Conservation (phyloP, 768 basidiomycete genomes). For the Suillus weaverae region DNA sequence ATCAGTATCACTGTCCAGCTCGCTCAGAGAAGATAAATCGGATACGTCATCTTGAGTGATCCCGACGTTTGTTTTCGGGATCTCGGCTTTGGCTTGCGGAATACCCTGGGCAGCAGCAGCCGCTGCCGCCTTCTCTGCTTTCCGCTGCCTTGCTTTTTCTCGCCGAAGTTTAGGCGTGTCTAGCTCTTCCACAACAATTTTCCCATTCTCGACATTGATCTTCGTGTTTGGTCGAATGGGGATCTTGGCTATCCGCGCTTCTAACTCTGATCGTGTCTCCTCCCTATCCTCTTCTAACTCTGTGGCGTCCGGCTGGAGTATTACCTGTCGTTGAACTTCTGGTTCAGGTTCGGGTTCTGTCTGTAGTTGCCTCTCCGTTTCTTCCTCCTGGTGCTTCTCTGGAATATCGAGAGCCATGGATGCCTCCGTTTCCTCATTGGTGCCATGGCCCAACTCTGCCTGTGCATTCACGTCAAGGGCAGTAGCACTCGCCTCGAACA, state of each 20-base stretch:
- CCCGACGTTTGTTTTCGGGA: slow-evolving; percentile 10
- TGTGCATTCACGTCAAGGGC: too few species aligned
- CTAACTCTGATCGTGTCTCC: slow-evolving; percentile 19
- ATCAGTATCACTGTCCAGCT: slow-evolving; percentile 34
- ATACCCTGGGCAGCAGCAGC: slow-evolving; percentile 8
- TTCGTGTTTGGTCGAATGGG: slow-evolving; percentile 32
- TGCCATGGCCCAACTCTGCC: background rate
- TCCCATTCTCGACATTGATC: slow-evolving; percentile 41
- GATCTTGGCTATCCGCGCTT: slow-evolving; percentile 28
- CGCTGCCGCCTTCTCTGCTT: slow-evolving; percentile 36
- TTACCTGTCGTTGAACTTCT: background rate
- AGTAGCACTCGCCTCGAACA: background rate
- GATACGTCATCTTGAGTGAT: slow-evolving; percentile 34
- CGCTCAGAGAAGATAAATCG: slow-evolving; percentile 48
- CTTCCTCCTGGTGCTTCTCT: slow-evolving; percentile 3
- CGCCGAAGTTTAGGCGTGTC: slow-evolving; percentile 70
- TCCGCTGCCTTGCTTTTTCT: slow-evolving; percentile 52
- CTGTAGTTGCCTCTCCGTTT: background rate
- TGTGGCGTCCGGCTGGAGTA: background rate
- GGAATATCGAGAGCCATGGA: slow-evolving; percentile 17
- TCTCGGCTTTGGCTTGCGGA: slow-evolving; percentile 9
- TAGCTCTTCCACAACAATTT: slow-evolving; percentile 66
- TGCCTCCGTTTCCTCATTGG: background rate
- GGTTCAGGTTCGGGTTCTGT: background rate
- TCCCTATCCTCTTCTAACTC: slow-evolving; percentile 2